Evolutionary conservation across 192 early-diverging fungal genomes (phyloP), one percentile per base, ranked within the genome.

Genomic region (Podila epigama): DNA sequence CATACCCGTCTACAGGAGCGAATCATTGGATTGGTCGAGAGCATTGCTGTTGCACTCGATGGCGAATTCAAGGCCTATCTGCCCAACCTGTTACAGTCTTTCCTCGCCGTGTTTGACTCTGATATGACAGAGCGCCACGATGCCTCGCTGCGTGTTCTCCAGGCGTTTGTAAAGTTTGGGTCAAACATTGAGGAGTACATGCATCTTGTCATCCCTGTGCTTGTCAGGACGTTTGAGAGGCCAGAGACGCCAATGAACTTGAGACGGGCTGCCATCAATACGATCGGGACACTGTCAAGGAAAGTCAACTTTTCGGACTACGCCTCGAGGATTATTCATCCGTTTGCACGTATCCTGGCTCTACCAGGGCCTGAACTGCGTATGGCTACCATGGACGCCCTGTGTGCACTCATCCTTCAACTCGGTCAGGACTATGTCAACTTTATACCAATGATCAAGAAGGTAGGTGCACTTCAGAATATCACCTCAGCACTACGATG

Each of bases 171-270:
- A 9, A 89, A 90, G 6, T 92, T 98, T 82, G 93, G 94, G 3
- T 82, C 90, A 3, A 95, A 94, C 61, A 87, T 97, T 42, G 96
- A 98, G 63, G 95, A 93, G 61, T 97, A 97, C 65, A 84, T 98
- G 80, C 92, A 95, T 75, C 82, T 98, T 20, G 89, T 98, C 18
- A 89, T 97, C 58, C 96, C 94, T 9, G 87, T 89, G 2, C 82
- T 98, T 12, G 90, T 97, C 27, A 81, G 85, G 58, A 83, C 93
- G 11, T 90, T 97, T 70, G 94, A 98, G 56, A 86, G 85, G 39
- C 70, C 85, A 2, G 90, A 89, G 42, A 84, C 86, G 3, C 90
- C 92, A 0, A 56, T 84, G 16, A 66, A 70, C 29, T 62, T 97
- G 20, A 80, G 91, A 18, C 85, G 86, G 51, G 71, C 84, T 33